These are phyloP conservation scores for Tricholoma bakamatsutake DNA, from an alignment of 768 basidiomycete genomes.

Conservation along the genomic window DNA sequence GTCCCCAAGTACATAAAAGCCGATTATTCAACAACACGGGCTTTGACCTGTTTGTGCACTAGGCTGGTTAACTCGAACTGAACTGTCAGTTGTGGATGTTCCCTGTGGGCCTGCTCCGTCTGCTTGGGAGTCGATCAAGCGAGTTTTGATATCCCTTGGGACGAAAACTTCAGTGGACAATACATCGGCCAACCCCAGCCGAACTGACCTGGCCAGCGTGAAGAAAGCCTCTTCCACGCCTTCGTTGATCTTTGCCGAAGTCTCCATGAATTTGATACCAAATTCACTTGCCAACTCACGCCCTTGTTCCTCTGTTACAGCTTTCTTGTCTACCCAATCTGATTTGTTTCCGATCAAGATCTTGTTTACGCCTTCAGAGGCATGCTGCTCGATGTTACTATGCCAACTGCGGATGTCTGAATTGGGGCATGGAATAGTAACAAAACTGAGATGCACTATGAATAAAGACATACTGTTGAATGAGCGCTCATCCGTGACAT, in stretches of 20 bases:
- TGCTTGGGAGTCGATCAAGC: slow-evolving; percentile 91
- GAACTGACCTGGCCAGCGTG: slow-evolving; percentile 81
- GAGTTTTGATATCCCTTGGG: slow-evolving; percentile 90
- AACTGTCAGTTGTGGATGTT: slow-evolving; percentile 41
- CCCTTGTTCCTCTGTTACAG: slow-evolving; percentile 88
- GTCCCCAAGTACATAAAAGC: neutral
- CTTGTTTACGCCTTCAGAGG: slow-evolving; percentile 98
- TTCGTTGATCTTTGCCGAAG: slow-evolving; percentile 94
- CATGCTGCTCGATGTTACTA: slow-evolving; percentile 96
- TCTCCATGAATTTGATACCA: slow-evolving; percentile 97
- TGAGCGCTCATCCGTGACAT: slow-evolving; percentile 90
- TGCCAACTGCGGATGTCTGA: slow-evolving; percentile 98
- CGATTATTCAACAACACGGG: slow-evolving; percentile 44
- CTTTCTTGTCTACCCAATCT: slow-evolving; percentile 95
- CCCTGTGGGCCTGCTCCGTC: slow-evolving; percentile 43
- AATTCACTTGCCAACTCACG: slow-evolving; percentile 89
- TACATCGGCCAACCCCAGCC: neutral
- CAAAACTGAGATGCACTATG: neutral
- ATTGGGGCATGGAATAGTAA: slow-evolving; percentile 3
- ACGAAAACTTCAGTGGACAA: neutral
- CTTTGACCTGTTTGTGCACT: slow-evolving; percentile 34
- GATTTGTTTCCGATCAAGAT: slow-evolving; percentile 99
- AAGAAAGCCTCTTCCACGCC: slow-evolving; percentile 99
- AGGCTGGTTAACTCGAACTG: slow-evolving; percentile 58
- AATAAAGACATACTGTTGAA: slow-evolving; percentile 76